Conservation (phyloP, 2,329 filamentous ascomycete species). For the Coleophoma crateriformis region DNA sequence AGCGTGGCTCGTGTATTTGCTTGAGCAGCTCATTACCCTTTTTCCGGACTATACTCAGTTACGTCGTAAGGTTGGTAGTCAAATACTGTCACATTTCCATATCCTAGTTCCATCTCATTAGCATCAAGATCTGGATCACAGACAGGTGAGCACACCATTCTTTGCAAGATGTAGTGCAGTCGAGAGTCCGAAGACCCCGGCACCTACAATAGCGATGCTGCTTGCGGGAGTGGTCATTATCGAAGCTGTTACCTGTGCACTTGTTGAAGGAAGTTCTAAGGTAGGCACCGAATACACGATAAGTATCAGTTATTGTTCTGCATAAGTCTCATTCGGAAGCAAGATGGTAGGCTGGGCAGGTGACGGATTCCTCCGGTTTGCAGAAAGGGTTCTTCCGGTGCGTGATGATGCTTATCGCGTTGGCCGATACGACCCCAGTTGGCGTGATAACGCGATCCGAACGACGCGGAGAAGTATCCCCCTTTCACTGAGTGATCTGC, state of each 20-base stretch:
- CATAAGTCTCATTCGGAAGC: background rate
- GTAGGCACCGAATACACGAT: background rate
- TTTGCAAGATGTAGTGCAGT: constrained; percentile 34
- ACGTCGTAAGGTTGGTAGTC: constrained; percentile 39
- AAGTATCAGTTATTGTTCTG: background rate
- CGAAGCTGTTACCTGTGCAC: background rate
- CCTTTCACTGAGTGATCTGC: background rate
- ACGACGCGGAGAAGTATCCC: background rate
- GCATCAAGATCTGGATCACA: background rate
- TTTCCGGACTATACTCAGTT: constrained; percentile 25
- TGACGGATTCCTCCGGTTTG: no score
- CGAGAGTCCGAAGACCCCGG: constrained; percentile 32
- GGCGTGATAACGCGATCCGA: background rate
- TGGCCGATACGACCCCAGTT: background rate
- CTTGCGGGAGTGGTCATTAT: background rate
- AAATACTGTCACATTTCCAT: constrained; percentile 38
- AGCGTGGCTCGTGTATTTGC: background rate
- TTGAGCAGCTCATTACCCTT: background rate
- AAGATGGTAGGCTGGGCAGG: background rate
- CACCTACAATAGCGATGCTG: constrained; percentile 32
- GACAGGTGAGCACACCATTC: constrained; percentile 21
- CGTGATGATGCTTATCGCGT: background rate
- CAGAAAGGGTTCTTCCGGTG: background rate
- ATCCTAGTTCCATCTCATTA: constrained; percentile 24
- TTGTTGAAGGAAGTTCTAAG: no score